A percentile compares a stretch with the other conserved stretches of the same genome.
These are phyloP conservation scores for Fusarium succisae DNA, from an alignment of 2,329 filamentous ascomycete genomes.

Conservation along the genomic window DNA sequence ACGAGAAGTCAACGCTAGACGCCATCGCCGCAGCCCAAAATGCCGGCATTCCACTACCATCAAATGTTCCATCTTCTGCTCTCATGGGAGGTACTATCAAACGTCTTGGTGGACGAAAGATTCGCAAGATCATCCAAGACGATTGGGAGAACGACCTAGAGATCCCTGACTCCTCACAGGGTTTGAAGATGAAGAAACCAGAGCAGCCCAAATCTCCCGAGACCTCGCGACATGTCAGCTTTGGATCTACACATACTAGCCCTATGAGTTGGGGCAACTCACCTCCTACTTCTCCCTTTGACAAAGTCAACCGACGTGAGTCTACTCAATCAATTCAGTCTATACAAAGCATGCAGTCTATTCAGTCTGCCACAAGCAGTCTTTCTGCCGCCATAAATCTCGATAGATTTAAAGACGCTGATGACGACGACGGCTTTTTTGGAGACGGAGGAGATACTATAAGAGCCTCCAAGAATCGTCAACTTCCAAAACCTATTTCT, in stretches of 20 bases:
- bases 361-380: constrained; percentile 47
- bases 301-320: constrained; percentile 44
- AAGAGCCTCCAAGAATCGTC: constrained; percentile 69
- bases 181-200: constrained; percentile 71
- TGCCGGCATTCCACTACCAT: constrained; percentile 90
- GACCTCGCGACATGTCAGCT: constrained; percentile 72
- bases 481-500: constrained; percentile 60
- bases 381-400: constrained; percentile 63
- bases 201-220: constrained; percentile 73
- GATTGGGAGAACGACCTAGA: constrained; percentile 86
- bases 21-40: constrained; percentile 88
- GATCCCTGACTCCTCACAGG: constrained; percentile 67
- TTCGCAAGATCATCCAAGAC: constrained; percentile 77
- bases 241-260: constrained; percentile 57
- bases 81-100: constrained; percentile 94
- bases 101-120: constrained; percentile 79
- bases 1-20: constrained; percentile 83
- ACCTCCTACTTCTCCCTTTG: constrained; percentile 27
- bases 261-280: constrained; percentile 55
- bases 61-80: constrained; percentile 87
- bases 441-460: constrained; percentile 73
- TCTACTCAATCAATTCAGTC: constrained; percentile 34
- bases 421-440: constrained; percentile 70
- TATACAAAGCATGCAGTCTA: constrained; percentile 22
- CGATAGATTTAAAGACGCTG: constrained; percentile 71